Evolutionary conservation across 1,139 yeast species (phyloP).

Genomic region (Sugiyamaella pinicola): DNA sequence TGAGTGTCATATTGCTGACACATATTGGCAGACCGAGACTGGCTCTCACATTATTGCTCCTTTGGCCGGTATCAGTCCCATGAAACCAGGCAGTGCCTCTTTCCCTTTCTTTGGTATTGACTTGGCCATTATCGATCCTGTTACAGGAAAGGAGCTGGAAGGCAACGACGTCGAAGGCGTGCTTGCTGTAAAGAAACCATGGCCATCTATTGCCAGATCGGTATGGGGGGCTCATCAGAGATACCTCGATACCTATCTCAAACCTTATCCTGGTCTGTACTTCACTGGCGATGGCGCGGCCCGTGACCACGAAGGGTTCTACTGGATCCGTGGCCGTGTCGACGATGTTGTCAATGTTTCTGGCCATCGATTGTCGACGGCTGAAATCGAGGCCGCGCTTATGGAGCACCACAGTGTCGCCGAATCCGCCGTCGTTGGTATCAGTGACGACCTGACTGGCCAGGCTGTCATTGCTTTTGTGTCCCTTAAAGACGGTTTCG

Average conservation of each 20-base stretch:
- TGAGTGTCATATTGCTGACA: slow-evolving; percentile 84
- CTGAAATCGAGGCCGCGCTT: slow-evolving; percentile 94
- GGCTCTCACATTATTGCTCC: slow-evolving; percentile 97
- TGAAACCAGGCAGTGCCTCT: slow-evolving; percentile 97
- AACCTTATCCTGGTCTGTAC: slow-evolving; percentile 95
- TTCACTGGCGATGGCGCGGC: slow-evolving; percentile 99
- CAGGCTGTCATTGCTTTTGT: slow-evolving; percentile 96
- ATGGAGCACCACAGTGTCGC: slow-evolving; percentile 78
- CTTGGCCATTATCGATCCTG: slow-evolving; percentile 90
- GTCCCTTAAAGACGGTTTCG: slow-evolving; percentile 65
- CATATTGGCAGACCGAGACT: slow-evolving; percentile 99
- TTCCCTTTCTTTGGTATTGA: slow-evolving; percentile 95
- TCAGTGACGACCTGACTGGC: slow-evolving; percentile 92
- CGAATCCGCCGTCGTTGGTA: slow-evolving; percentile 95
- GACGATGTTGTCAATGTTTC: slow-evolving; percentile 98
- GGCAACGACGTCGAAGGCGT: slow-evolving; percentile 98
- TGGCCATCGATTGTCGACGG: slow-evolving; percentile 95
- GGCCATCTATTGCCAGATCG: slow-evolving; percentile 99
- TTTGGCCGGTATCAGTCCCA: slow-evolving; percentile 89
- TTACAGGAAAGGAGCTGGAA: slow-evolving; percentile 73
- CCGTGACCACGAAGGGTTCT: slow-evolving; percentile 94
- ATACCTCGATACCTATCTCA: slow-evolving; percentile 89
- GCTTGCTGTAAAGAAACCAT: slow-evolving; percentile 79
- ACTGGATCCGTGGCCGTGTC: slow-evolving; percentile 98
- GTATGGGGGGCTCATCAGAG: slow-evolving; percentile 90